phyloP scores from a whole-genome alignment of 305 asterid genomes.

The Fraxinus greggii region DNA sequence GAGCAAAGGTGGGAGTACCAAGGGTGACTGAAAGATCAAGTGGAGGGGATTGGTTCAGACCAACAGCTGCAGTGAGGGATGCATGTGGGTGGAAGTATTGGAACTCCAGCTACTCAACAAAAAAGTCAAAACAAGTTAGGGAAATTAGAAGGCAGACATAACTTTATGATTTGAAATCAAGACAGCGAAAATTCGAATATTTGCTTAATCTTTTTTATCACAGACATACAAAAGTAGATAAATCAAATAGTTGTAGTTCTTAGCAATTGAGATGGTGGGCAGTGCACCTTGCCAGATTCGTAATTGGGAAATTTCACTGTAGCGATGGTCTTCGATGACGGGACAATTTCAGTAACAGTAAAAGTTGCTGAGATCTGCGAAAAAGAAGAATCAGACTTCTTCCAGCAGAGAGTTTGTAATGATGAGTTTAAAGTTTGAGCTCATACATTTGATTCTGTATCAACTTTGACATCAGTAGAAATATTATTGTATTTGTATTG shows the following conservation, averaged over 20 bases:
- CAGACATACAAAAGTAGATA: conserved; percentile 1
- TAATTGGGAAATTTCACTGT: conserved; percentile 72
- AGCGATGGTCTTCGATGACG: conserved; percentile 77
- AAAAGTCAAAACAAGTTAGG: conserved; percentile 17
- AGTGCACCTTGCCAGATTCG: conserved; percentile 79
- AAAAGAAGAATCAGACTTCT: conserved; percentile 22
- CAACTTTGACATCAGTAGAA: conserved; percentile 74
- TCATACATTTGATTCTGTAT: conserved; percentile 84
- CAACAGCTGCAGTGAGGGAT: conserved; percentile 69
- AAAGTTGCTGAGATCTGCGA: conserved; percentile 65
- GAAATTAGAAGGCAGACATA: conserved; percentile 1
- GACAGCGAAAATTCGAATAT: neutral
- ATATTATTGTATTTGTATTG: conserved; percentile 63
- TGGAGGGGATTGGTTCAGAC: conserved; percentile 62
- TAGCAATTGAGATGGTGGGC: conserved; percentile 8
- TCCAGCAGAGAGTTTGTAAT: neutral
- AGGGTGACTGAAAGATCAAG: conserved; percentile 68
- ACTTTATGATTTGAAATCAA: neutral
- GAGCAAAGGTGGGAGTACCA: conserved; percentile 80
- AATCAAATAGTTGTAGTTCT: neutral
- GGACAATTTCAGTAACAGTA: conserved; percentile 50
- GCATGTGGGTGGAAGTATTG: conserved; percentile 91
- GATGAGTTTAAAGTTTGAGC: conserved; percentile 9
- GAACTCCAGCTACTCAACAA: conserved; percentile 62
- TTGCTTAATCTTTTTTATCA: neutral